Base-by-base conservation (phyloP, 2,329 filamentous ascomycete species). In the Clonostachys chloroleuca region DNA sequence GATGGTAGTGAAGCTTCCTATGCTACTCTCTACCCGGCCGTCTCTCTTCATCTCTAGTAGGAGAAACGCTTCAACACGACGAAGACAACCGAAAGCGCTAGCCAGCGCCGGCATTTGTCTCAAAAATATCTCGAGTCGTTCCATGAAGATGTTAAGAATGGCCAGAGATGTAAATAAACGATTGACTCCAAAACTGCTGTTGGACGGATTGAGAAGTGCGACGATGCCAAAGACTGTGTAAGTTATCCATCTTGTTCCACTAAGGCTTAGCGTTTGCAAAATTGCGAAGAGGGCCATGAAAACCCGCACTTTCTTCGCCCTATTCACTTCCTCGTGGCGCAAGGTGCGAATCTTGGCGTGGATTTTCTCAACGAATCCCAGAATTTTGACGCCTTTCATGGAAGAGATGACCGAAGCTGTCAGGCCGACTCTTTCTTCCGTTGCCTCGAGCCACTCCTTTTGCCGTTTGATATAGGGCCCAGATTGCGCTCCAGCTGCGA, bases 331-430 rank as follows among this genome's bases (percentile, higher is more conserved):
- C 2, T 57, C 45, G 1, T 63, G 53, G 12, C 70, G 59, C 1
- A 72, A 50, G 12, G 56, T 46, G 36, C 70, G 68, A 2, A 73
- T 49, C 14, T 60, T 55, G 2, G 50, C 40, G 5, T 55, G 52
- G 20, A 72, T 53, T 30, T 57, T 61, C 30, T 63, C 57, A 2
- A 60, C 62, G 5, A 73, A 56, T 0, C 71, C 72, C 53, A 66
- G 66, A 63, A 74, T 70, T 42, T 73, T 74, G 46, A 74, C 56
- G 3, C 65, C 63, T 47, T 72, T 73, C 51, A 74, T 72, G 10
- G 75, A 76, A 1, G 71, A 64, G 46, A 78, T 68, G 51, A 78
- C 78, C 46, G 79, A 65, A 16, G 69, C 70, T 52, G 76, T 78
- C 61, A 80, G 77, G 1, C 58, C 60, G 1, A 69, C 63, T 13